Evolutionary conservation across 1,284 basidiomycete genomes (phyloP), one percentile per base, ranked within the genome.

Genomic region (Calocybe gambosa): DNA sequence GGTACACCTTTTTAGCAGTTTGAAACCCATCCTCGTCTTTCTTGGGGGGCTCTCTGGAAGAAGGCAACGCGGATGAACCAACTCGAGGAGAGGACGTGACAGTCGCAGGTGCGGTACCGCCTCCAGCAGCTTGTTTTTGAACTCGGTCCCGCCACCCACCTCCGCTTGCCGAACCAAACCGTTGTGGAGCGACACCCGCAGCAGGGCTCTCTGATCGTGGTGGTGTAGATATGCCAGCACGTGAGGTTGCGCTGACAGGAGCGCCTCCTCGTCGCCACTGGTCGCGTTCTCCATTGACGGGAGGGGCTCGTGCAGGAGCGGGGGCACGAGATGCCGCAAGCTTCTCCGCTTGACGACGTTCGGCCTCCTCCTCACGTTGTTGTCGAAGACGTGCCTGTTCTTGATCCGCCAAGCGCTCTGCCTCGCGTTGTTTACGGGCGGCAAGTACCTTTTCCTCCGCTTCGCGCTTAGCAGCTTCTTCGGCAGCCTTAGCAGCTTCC

Each of bases 311-410:
- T 13, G 54, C 54, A 19, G 59, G 44, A 20, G 56, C 44, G 53
- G 55, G 41, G 58, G 51, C 50, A 43, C 63, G 61, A 47, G 57
- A 36, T 28, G 59, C 62, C 6, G 42, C 54, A 42, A 58, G 59
- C 39, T 66, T 63, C 48, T 65, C 66, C 20, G 62, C 50, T 28
- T 61, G 60, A 51, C 69, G 63, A 77, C 12, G 74, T 57, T 80
- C 75, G 0, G 89, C 89, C 58, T 93, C 92, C 44, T 89, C 87
- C 60, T 93, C 91, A 50, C 86, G 78, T 59, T 85, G 77, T n/a
- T 63, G 67, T 58, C 85, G 87, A 39, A 73, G 65, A 16, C 75
- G 75, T 2, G 77, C 79, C 31, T 74, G 64, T 55, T 90, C 86
- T 16, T 62, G 38, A 0, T 73, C 74, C 38, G 75, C 78, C 8